Evolutionary conservation across 192 early-diverging fungal species (phyloP).

Genomic region (Gonapodya sp.): DNA sequence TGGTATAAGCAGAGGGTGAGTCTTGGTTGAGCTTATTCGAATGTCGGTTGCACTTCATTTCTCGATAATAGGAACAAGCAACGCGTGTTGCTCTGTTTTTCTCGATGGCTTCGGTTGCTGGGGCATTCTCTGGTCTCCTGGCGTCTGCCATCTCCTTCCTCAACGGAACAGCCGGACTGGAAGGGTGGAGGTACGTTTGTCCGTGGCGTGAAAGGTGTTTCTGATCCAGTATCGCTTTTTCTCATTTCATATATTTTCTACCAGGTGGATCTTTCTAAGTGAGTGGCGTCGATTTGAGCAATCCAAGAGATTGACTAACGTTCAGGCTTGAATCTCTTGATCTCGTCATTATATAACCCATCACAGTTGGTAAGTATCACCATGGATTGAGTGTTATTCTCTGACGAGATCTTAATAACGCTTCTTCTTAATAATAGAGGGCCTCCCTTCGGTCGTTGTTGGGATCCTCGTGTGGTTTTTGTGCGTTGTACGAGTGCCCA

Average conservation of each 20-base stretch:
- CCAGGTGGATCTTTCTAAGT: neutral
- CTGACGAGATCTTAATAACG: no score
- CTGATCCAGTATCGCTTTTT: no score
- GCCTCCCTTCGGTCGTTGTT: neutral
- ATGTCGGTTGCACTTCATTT: neutral
- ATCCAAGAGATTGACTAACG: neutral
- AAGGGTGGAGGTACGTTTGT: conserved; percentile 20
- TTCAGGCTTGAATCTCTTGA: no score
- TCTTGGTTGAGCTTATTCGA: neutral
- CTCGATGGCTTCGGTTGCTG: conserved; percentile 21
- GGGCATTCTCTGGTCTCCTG: neutral
- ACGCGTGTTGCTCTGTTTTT: conserved; percentile 35
- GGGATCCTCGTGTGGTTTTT: neutral
- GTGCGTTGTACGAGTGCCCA: neutral
- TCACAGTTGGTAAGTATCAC: neutral
- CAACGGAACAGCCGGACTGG: conserved; percentile 14
- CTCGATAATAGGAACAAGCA: conserved; percentile 22
- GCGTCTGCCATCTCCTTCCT: conserved; percentile 7
- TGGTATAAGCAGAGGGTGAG: conserved; percentile 30
- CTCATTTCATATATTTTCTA: no score
- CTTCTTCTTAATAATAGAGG: conserved; percentile 12
- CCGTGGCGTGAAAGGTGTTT: no score
- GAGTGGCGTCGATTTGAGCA: neutral
- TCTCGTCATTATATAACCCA: no score
- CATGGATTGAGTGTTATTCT: no score